Conservation (phyloP, 176 grass and related monocot species). For the Puya raimondii region DNA sequence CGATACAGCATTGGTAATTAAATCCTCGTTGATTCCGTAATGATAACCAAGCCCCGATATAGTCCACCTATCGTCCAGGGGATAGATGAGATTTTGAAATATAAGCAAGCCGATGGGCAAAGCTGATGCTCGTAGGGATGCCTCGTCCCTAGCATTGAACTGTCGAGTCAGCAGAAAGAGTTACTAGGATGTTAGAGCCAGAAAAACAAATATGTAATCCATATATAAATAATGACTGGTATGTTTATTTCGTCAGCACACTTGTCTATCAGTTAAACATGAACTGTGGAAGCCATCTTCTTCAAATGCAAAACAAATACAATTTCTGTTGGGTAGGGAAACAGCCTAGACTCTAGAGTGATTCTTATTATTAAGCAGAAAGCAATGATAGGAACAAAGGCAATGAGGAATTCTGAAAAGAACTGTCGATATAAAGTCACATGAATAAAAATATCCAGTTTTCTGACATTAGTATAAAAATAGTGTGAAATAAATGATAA, state of each 20-base stretch:
- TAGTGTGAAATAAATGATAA: neutral
- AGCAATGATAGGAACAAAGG: neutral
- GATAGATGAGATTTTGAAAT: slow-evolving; percentile 24
- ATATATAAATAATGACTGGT: neutral
- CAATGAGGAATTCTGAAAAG: neutral
- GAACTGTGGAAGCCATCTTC: too few relatives aligned
- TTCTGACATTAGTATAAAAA: neutral
- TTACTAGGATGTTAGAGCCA: neutral
- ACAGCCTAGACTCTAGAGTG: neutral
- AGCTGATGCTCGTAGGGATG: neutral
- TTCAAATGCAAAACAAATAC: too few relatives aligned
- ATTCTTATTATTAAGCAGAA: neutral
- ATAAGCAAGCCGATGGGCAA: slow-evolving; percentile 7
- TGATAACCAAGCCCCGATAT: slow-evolving; percentile 59
- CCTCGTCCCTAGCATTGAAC: neutral
- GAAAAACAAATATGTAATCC: neutral
- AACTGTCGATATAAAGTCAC: neutral
- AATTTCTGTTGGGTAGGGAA: neutral
- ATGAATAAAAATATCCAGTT: neutral
- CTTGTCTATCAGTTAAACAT: neutral
- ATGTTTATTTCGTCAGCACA: neutral
- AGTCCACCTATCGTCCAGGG: slow-evolving; percentile 13
- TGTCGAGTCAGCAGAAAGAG: neutral
- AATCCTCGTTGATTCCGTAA: slow-evolving; percentile 44
- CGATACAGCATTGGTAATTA: slow-evolving; percentile 24